These are phyloP conservation scores for Vanrija sp. DNA, from an alignment of 1,284 basidiomycete genomes.

Conservation along the genomic window DNA sequence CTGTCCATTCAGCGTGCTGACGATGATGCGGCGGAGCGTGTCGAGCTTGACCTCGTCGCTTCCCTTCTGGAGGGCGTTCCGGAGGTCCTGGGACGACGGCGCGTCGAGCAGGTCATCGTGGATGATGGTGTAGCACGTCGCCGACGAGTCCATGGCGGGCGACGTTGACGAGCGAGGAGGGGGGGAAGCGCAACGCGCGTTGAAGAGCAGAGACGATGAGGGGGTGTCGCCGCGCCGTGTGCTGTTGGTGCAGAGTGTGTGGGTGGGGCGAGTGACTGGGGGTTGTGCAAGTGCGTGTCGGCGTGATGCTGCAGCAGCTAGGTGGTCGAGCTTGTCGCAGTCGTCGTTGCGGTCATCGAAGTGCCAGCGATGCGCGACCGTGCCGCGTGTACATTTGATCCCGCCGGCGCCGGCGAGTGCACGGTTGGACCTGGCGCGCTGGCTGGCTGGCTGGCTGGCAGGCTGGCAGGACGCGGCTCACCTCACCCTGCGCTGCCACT, in stretches of 20 bases:
- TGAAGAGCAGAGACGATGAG: neutral
- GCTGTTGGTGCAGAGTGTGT: neutral
- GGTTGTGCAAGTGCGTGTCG: neutral
- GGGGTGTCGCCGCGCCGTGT: neutral
- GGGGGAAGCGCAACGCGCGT: neutral
- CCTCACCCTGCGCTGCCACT: too few species aligned
- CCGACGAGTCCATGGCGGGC: conserved; percentile 44
- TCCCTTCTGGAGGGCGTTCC: conserved; percentile 85
- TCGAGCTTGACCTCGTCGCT: conserved; percentile 93
- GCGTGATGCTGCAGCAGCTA: too few species aligned
- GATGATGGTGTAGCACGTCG: conserved; percentile 76
- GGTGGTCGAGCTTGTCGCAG: neutral
- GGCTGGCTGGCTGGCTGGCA: too few species aligned
- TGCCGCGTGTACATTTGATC: neutral
- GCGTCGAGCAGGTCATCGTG: conserved; percentile 69
- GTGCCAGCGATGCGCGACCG: neutral
- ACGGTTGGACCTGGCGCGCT: too few species aligned
- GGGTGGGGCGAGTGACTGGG: neutral
- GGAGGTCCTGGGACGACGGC: conserved; percentile 78
- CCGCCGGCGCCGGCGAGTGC: too few species aligned
- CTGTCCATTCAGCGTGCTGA: conserved; percentile 93
- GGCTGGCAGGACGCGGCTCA: too few species aligned
- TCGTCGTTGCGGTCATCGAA: neutral
- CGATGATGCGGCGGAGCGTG: conserved; percentile 91
- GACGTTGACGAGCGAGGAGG: neutral